These are phyloP conservation scores for Leishmania braziliensis DNA, from an alignment of 208 protist genomes.

Conservation along the genomic window DNA sequence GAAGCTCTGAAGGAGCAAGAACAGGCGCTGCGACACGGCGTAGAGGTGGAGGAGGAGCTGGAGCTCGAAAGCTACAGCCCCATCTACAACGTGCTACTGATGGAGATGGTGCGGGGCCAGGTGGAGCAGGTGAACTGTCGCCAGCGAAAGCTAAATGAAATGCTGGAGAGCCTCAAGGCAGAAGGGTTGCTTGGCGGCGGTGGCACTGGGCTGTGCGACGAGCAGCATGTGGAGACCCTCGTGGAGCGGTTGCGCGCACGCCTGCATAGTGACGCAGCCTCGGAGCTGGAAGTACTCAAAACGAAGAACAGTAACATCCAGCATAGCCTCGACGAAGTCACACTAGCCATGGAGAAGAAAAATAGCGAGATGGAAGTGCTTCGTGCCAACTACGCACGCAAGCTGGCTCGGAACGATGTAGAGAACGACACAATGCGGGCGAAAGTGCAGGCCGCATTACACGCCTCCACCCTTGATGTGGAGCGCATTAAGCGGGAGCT, in stretches of 20 bases:
- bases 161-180: constrained; percentile 44
- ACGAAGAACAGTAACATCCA: constrained; percentile 53
- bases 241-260: constrained; percentile 47
- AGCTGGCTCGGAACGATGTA: constrained; percentile 56
- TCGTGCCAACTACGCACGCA: constrained; percentile 52
- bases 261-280: constrained; percentile 50
- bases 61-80: constrained; percentile 49
- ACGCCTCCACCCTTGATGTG: constrained; percentile 56
- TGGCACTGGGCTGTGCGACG: constrained; percentile 11
- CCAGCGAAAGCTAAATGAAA: constrained; percentile 64
- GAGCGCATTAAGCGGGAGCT: constrained; percentile 81
- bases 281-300: constrained; percentile 48
- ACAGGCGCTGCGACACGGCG: constrained; percentile 33
- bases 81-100: constrained; percentile 72
- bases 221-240: constrained; percentile 33
- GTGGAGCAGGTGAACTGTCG: constrained; percentile 63
- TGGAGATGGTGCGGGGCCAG: constrained; percentile 69
- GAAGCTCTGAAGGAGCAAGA: constrained; percentile 44
- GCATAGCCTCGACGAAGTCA: constrained; percentile 56
- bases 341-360: constrained; percentile 62
- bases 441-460: constrained; percentile 59
- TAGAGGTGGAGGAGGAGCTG: constrained; percentile 57
- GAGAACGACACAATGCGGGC: constrained; percentile 66
- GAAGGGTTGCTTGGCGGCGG: constrained; percentile 44
- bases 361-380: constrained; percentile 59